Evolutionary conservation across 164 flowering plant species (phyloP).

Genomic region (Warburgia ugandensis): DNA sequence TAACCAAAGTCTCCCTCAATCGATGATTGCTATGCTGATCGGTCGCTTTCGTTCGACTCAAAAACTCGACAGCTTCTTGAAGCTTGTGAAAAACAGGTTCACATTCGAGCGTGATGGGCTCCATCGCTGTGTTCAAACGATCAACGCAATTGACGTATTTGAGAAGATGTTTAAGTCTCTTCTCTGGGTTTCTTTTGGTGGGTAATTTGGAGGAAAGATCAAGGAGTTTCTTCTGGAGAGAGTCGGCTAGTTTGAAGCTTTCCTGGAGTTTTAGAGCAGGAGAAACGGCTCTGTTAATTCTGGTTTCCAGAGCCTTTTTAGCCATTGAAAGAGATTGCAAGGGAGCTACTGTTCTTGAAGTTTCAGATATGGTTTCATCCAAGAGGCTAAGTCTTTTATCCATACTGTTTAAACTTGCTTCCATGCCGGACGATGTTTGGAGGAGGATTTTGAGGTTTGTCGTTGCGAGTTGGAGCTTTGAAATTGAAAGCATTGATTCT

Average conservation of each 20-base stretch:
- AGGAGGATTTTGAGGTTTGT: constrained; percentile 40
- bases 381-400: constrained; percentile 30
- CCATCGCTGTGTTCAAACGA: constrained; percentile 30
- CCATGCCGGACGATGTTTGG: constrained; percentile 23
- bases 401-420: constrained; percentile 28
- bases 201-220: constrained; percentile 26
- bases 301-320: constrained; percentile 50
- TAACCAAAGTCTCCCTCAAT: constrained; percentile 43
- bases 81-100: constrained; percentile 63
- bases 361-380: constrained; percentile 25
- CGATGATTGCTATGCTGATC: constrained; percentile 41
- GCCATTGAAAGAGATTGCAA: constrained; percentile 53
- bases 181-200: constrained; percentile 12
- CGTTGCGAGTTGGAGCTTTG: constrained; percentile 35
- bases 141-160: constrained; percentile 47
- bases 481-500: too few species aligned
- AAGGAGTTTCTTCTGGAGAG: constrained; percentile 44
- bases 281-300: constrained; percentile 58
- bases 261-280: constrained; percentile 51
- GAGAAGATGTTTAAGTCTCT: constrained; percentile 29
- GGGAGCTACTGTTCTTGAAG: constrained; percentile 42
- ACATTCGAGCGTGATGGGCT: constrained; percentile 32
- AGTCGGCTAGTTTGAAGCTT: constrained; percentile 44
- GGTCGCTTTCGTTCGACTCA: constrained; percentile 68
- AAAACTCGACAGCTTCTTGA: constrained; percentile 71